Conservation (phyloP, 768 basidiomycete genomes). For the Boletus vinaceobasis region DNA sequence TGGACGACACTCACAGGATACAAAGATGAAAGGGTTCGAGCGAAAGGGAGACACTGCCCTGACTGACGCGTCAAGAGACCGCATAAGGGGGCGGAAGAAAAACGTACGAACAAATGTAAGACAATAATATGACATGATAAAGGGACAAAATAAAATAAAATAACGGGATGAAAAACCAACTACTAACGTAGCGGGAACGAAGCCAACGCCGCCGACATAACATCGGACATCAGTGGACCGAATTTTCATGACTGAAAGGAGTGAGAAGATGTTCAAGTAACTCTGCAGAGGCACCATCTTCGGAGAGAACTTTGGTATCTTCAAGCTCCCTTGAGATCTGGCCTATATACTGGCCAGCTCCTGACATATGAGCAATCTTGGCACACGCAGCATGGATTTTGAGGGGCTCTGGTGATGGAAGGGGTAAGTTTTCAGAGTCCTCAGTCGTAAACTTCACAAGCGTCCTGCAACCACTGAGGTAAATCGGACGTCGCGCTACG, state of each 20-base stretch:
- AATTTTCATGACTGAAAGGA: neutral
- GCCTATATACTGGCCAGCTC: neutral
- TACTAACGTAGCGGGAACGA: too few species aligned
- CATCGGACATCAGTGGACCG: too few species aligned
- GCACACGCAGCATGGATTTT: neutral
- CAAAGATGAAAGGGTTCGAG: too few species aligned
- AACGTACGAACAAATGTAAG: too few species aligned
- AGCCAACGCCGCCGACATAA: too few species aligned
- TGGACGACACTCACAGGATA: too few species aligned
- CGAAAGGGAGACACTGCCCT: too few species aligned
- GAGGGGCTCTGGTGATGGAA: neutral
- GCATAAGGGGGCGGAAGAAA: too few species aligned
- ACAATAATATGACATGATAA: too few species aligned
- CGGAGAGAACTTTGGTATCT: neutral
- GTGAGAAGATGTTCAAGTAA: neutral
- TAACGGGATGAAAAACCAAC: too few species aligned
- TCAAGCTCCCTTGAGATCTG: neutral
- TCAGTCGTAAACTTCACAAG: neutral
- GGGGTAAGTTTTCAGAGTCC: neutral
- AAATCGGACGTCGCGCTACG: neutral
- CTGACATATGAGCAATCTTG: neutral
- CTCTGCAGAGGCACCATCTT: neutral
- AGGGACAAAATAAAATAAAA: too few species aligned
- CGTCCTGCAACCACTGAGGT: neutral
- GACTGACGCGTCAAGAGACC: too few species aligned